Conservation (phyloP, 2,329 filamentous ascomycete genomes). For the Diaporthe eres region DNA sequence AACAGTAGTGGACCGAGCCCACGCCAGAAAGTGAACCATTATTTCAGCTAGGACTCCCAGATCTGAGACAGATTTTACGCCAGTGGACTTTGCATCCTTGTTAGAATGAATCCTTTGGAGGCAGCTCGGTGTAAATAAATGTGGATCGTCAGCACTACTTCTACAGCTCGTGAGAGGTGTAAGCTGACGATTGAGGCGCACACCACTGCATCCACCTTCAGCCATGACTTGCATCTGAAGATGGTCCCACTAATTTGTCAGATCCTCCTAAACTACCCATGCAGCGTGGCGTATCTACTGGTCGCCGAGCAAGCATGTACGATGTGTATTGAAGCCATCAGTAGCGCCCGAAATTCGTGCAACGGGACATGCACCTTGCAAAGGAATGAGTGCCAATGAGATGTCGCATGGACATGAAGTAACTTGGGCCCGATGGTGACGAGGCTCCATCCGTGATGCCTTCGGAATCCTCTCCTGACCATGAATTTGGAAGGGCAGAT, state of each 20-base stretch:
- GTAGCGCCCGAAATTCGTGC: background rate
- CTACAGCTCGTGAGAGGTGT: background rate
- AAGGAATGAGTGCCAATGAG: too few species aligned
- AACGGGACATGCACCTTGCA: background rate
- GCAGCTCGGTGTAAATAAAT: background rate
- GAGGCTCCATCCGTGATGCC: too few species aligned
- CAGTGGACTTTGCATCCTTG: background rate
- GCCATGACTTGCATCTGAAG: background rate
- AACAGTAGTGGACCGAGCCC: too few species aligned
- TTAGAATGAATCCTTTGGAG: conserved; percentile 9
- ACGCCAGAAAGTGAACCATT: background rate
- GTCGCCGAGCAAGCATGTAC: background rate
- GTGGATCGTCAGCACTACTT: conserved; percentile 28
- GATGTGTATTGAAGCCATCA: background rate
- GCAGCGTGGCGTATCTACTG: background rate
- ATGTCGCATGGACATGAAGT: too few species aligned
- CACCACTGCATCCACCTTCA: background rate
- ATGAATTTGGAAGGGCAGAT: too few species aligned
- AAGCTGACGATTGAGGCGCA: conserved; percentile 7
- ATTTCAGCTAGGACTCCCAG: background rate
- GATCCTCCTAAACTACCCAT: background rate
- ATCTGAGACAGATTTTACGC: background rate
- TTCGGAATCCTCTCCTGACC: too few species aligned
- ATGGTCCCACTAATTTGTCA: background rate
- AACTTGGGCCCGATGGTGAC: too few species aligned